A percentile compares a stretch with the other conserved stretches of the same genome.
These are phyloP conservation scores for Xanthoconium purpureum DNA, from an alignment of 768 basidiomycete species.

Conservation along the genomic window DNA sequence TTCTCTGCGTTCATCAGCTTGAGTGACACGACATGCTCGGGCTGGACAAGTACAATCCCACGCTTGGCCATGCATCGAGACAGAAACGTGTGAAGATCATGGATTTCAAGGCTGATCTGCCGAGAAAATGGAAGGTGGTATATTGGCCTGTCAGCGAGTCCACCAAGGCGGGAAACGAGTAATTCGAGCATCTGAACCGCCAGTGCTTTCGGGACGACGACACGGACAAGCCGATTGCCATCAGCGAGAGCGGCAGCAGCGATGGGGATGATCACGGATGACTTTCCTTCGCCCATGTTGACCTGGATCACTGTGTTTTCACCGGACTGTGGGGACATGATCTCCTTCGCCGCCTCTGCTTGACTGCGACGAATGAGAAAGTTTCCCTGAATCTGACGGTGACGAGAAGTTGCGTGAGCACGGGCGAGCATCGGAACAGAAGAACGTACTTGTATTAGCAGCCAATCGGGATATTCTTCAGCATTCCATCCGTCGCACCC, in stretches of 20 bases:
- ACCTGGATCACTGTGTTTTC: slow-evolving; percentile 39
- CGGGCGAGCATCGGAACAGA: fast-evolving
- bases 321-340: slow-evolving; percentile 38
- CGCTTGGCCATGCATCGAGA: slow-evolving; percentile 33
- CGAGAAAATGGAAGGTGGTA: slow-evolving; percentile 49
- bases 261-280: neutral
- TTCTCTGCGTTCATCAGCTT: slow-evolving; percentile 41
- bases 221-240: slow-evolving; percentile 39
- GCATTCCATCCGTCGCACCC: slow-evolving; percentile 15
- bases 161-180: slow-evolving; percentile 38
- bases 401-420: neutral
- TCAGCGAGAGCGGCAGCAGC: slow-evolving; percentile 37
- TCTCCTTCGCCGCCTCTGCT: slow-evolving; percentile 36
- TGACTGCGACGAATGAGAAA: slow-evolving; percentile 32
- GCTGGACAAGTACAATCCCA: slow-evolving; percentile 23
- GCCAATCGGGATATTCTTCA: slow-evolving; percentile 35
- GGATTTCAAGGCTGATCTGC: slow-evolving; percentile 1
- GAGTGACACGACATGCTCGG: slow-evolving; percentile 50
- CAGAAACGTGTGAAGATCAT: slow-evolving; percentile 30
- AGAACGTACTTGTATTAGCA: slow-evolving; percentile 38
- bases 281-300: neutral
- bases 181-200: slow-evolving; percentile 44
- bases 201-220: slow-evolving; percentile 45
- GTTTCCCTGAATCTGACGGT: slow-evolving; percentile 37
- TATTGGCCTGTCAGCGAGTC: slow-evolving; percentile 42